phyloP scores from a whole-genome alignment of 352 stramenopile genomes.

The Elongisporangium prolatum region DNA sequence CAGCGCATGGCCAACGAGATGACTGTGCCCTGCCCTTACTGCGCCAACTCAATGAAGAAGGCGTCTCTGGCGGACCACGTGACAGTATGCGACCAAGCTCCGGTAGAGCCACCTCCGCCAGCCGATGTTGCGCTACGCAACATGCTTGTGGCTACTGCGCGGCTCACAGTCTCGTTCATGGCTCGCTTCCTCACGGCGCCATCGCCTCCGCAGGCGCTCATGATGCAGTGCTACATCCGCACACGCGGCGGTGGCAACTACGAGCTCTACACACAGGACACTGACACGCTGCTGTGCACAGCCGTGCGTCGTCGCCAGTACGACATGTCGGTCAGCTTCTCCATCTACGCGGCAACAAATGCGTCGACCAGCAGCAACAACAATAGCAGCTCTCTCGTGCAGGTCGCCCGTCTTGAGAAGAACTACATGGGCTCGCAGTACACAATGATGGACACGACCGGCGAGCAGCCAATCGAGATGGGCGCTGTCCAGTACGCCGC shows the following conservation, averaged over 20 bases:
- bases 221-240: slow-evolving; percentile 88
- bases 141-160: slow-evolving; percentile 49
- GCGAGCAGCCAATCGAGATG: slow-evolving; percentile 50
- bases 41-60: slow-evolving; percentile 70
- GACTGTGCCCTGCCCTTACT: slow-evolving; percentile 68
- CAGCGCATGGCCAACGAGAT: slow-evolving; percentile 87
- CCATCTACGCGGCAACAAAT: slow-evolving; percentile 64
- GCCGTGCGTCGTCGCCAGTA: slow-evolving; percentile 77
- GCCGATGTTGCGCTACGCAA: slow-evolving; percentile 64
- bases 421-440: slow-evolving; percentile 89
- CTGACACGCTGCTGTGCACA: slow-evolving; percentile 67
- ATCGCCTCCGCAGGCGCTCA: slow-evolving; percentile 50
- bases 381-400: slow-evolving; percentile 22
- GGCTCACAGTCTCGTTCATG: slow-evolving; percentile 49
- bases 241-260: slow-evolving; percentile 78
- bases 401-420: slow-evolving; percentile 77
- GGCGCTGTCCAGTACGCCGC: slow-evolving; percentile 82
- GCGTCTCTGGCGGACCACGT: slow-evolving; percentile 59
- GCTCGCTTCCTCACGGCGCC: slow-evolving; percentile 54
- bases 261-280: slow-evolving; percentile 83
- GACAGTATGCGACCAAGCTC: slow-evolving; percentile 54
- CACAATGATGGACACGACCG: slow-evolving; percentile 72
- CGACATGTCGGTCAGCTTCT: slow-evolving; percentile 85
- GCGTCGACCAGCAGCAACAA: slow-evolving; percentile 23
- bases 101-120: slow-evolving; percentile 66